Evolutionary conservation across 345 rosid genomes (phyloP), one percentile per base, ranked within the genome.

Genomic region (Gossypium mustelinum): DNA sequence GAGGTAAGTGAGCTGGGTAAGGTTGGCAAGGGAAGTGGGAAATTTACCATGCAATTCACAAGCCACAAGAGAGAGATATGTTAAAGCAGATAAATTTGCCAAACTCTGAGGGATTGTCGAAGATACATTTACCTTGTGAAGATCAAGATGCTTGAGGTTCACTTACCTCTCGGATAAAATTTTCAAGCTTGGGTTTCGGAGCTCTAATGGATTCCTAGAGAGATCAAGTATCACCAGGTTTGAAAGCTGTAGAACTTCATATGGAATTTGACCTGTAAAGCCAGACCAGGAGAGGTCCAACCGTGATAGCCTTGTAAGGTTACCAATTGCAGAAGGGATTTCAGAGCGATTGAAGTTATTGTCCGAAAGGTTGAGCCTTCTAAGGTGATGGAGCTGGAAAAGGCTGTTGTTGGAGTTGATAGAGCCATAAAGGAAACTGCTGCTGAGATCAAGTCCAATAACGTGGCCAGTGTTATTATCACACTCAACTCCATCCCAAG

Each of bases 401-500:
- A 80, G 77, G 24, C 54, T 77, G 54, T 52, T 76, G 45, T 7
- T 44, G n/a, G 80, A 47, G 17, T 68, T 29, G 67, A 81, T 73
- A 2, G 75, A 77, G 13, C 76, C 83, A 22, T 55, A 64, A 14
- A 81, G 74, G n/a, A 63, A 60, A 11, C 79, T 48, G 41, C 71
- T 41, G 11, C 72, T 52, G 1, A 70, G n/a, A 70, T 70, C 16
- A 54, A 70, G 61, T 29, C 48, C 73, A 3, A 52, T 70, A 10
- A 54, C 60, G 12, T 52, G 44, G 2, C 61, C 50, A 18, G 61
- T 54, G 48, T 11, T n/a, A 16, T 52, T 0, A 58, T 76, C 67
- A 0, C 77, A 73, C 60, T 73, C 72, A 20, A 75, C 25, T 6
- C 75, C 80, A 48, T 76, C 78, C 80, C 83, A 77, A 3, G 51